A percentile compares a stretch with the other conserved stretches of the same genome.
Conservation (phyloP, 805 yeast genomes). For the Candida rishiriensis region DNA sequence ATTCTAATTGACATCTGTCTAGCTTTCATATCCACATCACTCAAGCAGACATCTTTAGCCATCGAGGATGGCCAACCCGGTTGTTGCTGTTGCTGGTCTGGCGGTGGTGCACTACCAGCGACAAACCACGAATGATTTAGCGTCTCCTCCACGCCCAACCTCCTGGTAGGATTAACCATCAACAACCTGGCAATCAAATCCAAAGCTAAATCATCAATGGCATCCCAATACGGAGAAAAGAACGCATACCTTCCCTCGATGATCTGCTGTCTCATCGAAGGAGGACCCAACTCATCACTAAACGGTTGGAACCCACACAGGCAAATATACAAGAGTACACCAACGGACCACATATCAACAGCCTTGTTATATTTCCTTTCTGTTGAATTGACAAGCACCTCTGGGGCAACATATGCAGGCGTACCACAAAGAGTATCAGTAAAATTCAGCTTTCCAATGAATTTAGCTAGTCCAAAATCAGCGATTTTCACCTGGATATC, state of each 20-base stretch:
- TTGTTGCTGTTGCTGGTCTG: too few species aligned
- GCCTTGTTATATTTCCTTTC: constrained; percentile 59
- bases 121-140: constrained; percentile 42
- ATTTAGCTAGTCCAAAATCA: constrained; percentile 72
- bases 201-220: constrained; percentile 56
- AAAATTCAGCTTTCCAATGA: constrained; percentile 66
- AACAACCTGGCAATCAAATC: constrained; percentile 62
- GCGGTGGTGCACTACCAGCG: not conserved
- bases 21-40: constrained; percentile 6
- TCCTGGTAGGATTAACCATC: constrained; percentile 45
- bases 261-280: constrained; percentile 72
- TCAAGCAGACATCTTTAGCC: not conserved
- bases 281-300: constrained; percentile 78
- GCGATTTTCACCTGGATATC: constrained; percentile 70
- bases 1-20: constrained; percentile 20
- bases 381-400: constrained; percentile 51
- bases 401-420: constrained; percentile 86
- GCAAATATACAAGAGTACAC: constrained; percentile 73
- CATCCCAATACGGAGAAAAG: constrained; percentile 78
- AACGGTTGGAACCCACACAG: constrained; percentile 84
- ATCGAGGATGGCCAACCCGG: not conserved
- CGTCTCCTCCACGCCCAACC: constrained; percentile 39
- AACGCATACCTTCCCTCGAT: constrained; percentile 64
- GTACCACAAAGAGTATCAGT: constrained; percentile 82
- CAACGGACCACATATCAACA: constrained; percentile 80